phyloP scores from a whole-genome alignment of 2,329 filamentous ascomycete species.

The Metarhizium robertsii region DNA sequence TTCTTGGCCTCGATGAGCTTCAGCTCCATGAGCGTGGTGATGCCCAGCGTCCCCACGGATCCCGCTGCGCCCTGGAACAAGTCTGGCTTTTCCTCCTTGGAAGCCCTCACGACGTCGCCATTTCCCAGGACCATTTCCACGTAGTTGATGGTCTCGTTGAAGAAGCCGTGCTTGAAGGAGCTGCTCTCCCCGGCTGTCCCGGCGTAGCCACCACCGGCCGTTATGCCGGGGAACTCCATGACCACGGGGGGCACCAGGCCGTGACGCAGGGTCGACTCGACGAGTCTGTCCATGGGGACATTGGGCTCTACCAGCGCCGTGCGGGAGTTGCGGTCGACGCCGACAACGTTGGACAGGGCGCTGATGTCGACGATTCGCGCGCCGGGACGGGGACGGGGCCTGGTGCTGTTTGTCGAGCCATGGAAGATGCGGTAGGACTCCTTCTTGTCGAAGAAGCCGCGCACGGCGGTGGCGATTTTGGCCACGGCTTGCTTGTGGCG shows the following conservation, averaged over 20 bases:
- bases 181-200: slow-evolving; percentile 64
- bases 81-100: slow-evolving; percentile 33
- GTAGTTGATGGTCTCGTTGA: slow-evolving; percentile 52
- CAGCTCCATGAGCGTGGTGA: slow-evolving; percentile 59
- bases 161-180: slow-evolving; percentile 62
- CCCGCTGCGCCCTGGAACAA: slow-evolving; percentile 58
- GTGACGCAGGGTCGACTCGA: slow-evolving; percentile 54
- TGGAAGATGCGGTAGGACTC: slow-evolving; percentile 66
- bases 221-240: slow-evolving; percentile 71
- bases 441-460: slow-evolving; percentile 35
- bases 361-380: slow-evolving; percentile 52
- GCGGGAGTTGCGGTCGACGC: slow-evolving; percentile 43
- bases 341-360: slow-evolving; percentile 51
- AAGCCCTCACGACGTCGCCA: slow-evolving; percentile 51
- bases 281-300: slow-evolving; percentile 63
- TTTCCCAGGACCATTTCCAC: slow-evolving; percentile 64
- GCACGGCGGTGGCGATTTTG: slow-evolving; percentile 37
- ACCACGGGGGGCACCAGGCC: slow-evolving; percentile 62
- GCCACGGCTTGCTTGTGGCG: slow-evolving; percentile 39
- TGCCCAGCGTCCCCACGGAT: slow-evolving; percentile 58
- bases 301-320: slow-evolving; percentile 67
- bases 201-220: slow-evolving; percentile 61
- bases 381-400: slow-evolving; percentile 29
- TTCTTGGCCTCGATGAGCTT: slow-evolving; percentile 48
- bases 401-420: slow-evolving; percentile 69